Conservation (phyloP, 148 eudicot species). For the Heliosperma pusillum region DNA sequence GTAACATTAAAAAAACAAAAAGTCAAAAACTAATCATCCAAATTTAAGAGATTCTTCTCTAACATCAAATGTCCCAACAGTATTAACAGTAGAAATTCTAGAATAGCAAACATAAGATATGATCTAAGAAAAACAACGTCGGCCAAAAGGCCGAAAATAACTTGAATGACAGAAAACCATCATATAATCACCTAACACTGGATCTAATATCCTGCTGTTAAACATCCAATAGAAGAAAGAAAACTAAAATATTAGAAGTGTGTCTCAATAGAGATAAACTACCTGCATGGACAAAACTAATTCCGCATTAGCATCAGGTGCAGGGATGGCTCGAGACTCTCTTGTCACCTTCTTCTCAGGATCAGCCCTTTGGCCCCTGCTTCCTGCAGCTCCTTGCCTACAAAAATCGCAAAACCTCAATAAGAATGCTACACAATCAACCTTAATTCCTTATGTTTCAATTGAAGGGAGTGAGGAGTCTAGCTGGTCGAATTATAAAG, state of each 20-base stretch:
- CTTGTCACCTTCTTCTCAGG: constrained; percentile 55
- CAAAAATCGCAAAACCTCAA: constrained; percentile 15
- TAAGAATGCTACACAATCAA: constrained; percentile 5
- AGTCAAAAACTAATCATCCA: no score
- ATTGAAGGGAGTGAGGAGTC: no score
- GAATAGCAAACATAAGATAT: not conserved
- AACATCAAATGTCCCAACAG: not conserved
- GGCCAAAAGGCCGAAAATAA: not conserved
- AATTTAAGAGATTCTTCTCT: no score
- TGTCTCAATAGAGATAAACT: not conserved
- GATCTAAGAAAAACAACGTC: not conserved
- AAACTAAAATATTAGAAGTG: not conserved
- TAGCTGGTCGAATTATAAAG: not conserved
- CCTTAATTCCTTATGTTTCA: not conserved
- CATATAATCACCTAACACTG: not conserved
- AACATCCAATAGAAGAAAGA: constrained; percentile 10
- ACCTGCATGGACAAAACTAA: constrained; percentile 85
- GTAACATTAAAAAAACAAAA: no score
- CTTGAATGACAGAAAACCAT: not conserved
- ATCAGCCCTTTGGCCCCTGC: constrained; percentile 43
- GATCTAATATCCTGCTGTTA: not conserved
- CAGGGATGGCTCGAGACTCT: constrained; percentile 87
- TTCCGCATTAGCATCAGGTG: constrained; percentile 96
- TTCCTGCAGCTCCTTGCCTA: constrained; percentile 70
- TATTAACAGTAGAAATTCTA: not conserved